phyloP scores from a whole-genome alignment of 768 basidiomycete species.

The Phylloporus rhodoxanthus region DNA sequence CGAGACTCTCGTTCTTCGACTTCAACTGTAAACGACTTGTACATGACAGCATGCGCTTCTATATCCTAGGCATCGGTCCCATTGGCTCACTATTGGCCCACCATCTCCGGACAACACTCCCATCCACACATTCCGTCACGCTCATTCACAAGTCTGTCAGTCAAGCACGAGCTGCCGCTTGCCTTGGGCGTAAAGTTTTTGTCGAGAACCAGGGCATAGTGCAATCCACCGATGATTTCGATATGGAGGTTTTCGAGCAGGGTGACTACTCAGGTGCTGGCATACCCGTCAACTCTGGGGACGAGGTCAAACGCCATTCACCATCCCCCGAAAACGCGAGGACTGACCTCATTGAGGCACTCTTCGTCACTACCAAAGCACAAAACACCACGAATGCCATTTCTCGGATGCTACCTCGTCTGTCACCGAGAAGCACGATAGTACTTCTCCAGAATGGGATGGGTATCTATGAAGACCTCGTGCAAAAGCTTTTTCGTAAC shows the following conservation, averaged over 20 bases:
- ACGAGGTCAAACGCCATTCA: conserved; percentile 12
- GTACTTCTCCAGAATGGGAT: conserved; percentile 94
- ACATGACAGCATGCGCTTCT: conserved; percentile 42
- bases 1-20: neutral
- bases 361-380: conserved; percentile 82
- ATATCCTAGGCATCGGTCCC: conserved; percentile 75
- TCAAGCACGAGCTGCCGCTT: conserved; percentile 33
- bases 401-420: conserved; percentile 50
- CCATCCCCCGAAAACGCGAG: conserved; percentile 13
- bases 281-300: conserved; percentile 11
- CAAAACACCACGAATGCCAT: conserved; percentile 57
- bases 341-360: conserved; percentile 53
- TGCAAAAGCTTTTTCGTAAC: conserved; percentile 65
- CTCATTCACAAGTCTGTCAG: conserved; percentile 58
- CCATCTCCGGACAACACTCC: conserved; percentile 62
- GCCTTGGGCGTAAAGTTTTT: conserved; percentile 34
- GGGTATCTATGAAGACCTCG: conserved; percentile 80
- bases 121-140: conserved; percentile 48
- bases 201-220: conserved; percentile 48
- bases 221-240: conserved; percentile 40
- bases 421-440: conserved; percentile 67
- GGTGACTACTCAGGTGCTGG: conserved; percentile 20
- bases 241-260: conserved; percentile 43
- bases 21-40: neutral
- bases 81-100: conserved; percentile 79